phyloP scores from a whole-genome alignment of 2,329 filamentous ascomycete genomes.

The Metarhizium anisopliae region DNA sequence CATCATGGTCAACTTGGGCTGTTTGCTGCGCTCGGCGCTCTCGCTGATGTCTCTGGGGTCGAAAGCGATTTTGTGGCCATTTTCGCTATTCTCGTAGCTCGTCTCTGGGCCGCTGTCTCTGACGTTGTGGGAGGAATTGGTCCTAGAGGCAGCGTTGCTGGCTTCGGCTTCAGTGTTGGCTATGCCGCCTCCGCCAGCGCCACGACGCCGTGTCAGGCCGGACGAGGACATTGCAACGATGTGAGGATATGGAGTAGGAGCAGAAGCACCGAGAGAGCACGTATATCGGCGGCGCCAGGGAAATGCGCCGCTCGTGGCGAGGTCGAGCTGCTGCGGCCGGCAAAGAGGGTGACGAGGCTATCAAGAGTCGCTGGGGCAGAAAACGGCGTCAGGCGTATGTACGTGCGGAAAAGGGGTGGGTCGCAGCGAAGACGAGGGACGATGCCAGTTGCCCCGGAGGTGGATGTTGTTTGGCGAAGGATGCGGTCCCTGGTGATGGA shows the following conservation, averaged over 20 bases:
- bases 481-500: not conserved
- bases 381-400: not conserved
- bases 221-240: constrained; percentile 30
- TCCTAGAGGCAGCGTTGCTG: constrained; percentile 43
- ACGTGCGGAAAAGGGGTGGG: constrained; percentile 1
- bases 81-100: constrained; percentile 84
- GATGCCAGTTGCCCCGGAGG: not conserved
- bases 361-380: not conserved
- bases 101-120: constrained; percentile 58
- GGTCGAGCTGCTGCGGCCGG: not conserved
- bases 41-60: constrained; percentile 96
- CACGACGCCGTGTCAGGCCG: constrained; percentile 56
- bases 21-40: constrained; percentile 90
- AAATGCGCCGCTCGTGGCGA: constrained; percentile 7
- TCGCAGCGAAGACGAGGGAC: not conserved
- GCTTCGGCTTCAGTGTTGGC: constrained; percentile 48
- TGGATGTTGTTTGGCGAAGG: not conserved
- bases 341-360: not conserved
- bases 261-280: not conserved
- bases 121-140: constrained; percentile 46
- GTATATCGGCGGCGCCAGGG: constrained; percentile 3
- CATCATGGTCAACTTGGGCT: constrained; percentile 97
- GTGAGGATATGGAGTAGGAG: not conserved
- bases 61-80: constrained; percentile 97
- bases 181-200: constrained; percentile 58